A percentile compares a stretch with the other conserved stretches of the same genome.
Conservation (phyloP, 2,329 filamentous ascomycete species). For the Stagonosporopsis vannaccii region DNA sequence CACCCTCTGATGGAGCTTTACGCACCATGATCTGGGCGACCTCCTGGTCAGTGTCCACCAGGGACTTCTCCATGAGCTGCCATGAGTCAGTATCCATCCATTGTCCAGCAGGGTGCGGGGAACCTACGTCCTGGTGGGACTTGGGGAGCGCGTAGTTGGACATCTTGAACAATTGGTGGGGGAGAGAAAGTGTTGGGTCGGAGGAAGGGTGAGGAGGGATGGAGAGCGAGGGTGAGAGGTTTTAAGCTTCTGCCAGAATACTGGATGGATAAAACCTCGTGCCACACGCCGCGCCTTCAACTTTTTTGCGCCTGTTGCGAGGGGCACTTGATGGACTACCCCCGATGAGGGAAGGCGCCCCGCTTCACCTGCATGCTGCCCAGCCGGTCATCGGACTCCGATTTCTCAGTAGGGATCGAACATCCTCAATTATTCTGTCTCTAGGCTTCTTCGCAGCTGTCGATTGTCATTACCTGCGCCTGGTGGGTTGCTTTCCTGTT, state of each 20-base stretch:
- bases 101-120: slow-evolving; percentile 27
- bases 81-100: slow-evolving; percentile 47
- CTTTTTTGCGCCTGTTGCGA: slow-evolving; percentile 43
- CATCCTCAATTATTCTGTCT: neutral
- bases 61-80: slow-evolving; percentile 94
- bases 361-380: slow-evolving; percentile 16
- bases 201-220: slow-evolving; percentile 10
- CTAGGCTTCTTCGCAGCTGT: neutral
- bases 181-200: neutral
- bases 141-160: slow-evolving; percentile 69
- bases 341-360: slow-evolving; percentile 26
- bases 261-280: slow-evolving; percentile 21
- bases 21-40: slow-evolving; percentile 95
- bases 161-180: slow-evolving; percentile 36
- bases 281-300: slow-evolving; percentile 25
- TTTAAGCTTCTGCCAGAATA: slow-evolving; percentile 23
- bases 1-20: neutral
- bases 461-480: neutral
- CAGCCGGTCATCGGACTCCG: slow-evolving; percentile 38
- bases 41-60: slow-evolving; percentile 90
- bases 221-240: slow-evolving; percentile 15
- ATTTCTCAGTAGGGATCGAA: slow-evolving; percentile 9
- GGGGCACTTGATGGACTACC: slow-evolving; percentile 26
- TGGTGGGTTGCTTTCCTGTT: slow-evolving; percentile 10
- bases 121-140: slow-evolving; percentile 70